A percentile compares a stretch with the other conserved stretches of the same genome.
Evolutionary conservation across 495 filamentous ascomycete genomes (phyloP).

Genomic region (Penicillium pulvis): DNA sequence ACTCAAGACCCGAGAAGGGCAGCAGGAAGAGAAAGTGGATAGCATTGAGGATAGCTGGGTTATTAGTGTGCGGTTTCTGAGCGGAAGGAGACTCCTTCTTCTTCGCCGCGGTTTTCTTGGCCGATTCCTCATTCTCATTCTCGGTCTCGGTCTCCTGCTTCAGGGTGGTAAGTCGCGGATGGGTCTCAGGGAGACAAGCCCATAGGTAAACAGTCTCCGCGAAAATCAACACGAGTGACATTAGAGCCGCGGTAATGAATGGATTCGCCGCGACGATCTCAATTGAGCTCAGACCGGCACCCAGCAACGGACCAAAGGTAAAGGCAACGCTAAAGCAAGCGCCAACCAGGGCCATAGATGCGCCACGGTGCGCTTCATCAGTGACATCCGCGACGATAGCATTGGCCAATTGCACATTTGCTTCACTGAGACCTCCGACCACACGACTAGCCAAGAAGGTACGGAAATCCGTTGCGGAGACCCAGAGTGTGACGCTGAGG

Average conservation of each 20-base stretch:
- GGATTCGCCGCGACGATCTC: conserved; percentile 82
- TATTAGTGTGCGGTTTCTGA: conserved; percentile 65
- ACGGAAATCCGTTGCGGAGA: conserved; percentile 87
- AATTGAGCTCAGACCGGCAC: conserved; percentile 77
- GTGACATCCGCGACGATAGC: conserved; percentile 97
- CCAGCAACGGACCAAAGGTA: conserved; percentile 90
- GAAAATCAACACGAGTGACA: conserved; percentile 79
- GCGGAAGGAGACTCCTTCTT: background rate
- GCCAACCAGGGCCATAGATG: conserved; percentile 94
- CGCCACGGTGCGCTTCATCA: conserved; percentile 74
- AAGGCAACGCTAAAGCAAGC: conserved; percentile 97
- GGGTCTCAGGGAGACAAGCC: conserved; percentile 82
- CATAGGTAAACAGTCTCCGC: conserved; percentile 90
- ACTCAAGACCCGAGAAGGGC: conserved; percentile 97
- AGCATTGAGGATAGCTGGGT: conserved; percentile 76
- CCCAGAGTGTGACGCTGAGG: conserved; percentile 89
- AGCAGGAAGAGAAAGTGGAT: conserved; percentile 91
- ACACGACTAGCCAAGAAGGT: conserved; percentile 92
- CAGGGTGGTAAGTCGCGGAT: conserved; percentile 54
- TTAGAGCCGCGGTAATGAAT: conserved; percentile 85
- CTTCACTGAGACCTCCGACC: conserved; percentile 91
- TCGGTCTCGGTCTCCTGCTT: conserved; percentile 22
- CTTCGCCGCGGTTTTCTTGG: background rate
- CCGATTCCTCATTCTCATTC: background rate
- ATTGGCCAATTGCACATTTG: conserved; percentile 94